These are phyloP conservation scores for Nepenthes mirabilis DNA, from an alignment of 148 eudicot species.

Conservation along the genomic window DNA sequence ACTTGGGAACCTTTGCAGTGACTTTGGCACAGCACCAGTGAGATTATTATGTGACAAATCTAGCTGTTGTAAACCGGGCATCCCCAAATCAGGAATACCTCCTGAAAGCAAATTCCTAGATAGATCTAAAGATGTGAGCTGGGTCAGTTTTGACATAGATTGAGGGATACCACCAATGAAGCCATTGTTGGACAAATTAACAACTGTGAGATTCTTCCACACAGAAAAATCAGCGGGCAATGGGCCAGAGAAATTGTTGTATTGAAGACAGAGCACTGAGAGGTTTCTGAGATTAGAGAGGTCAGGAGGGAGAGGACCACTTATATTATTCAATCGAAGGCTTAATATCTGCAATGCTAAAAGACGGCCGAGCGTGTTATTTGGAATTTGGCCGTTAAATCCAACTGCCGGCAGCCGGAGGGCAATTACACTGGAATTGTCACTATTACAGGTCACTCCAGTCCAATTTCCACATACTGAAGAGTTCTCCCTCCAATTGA, in stretches of 20 bases:
- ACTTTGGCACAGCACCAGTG: slow-evolving; percentile 22
- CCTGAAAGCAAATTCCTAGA: slow-evolving; percentile 34
- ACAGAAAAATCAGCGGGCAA: slow-evolving; percentile 26
- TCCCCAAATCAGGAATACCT: slow-evolving; percentile 27
- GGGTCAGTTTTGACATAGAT: slow-evolving; percentile 31
- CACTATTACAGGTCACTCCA: slow-evolving; percentile 19
- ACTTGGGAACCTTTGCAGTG: slow-evolving; percentile 27
- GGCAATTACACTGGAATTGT: slow-evolving; percentile 10
- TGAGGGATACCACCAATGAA: slow-evolving; percentile 24
- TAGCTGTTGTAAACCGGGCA: slow-evolving; percentile 19
- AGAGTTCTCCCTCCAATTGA: slow-evolving; percentile 12
- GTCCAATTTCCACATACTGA: slow-evolving; percentile 16
- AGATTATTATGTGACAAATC: slow-evolving; percentile 33
- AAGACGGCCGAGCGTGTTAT: slow-evolving; percentile 13
- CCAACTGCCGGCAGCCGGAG: slow-evolving; percentile 23
- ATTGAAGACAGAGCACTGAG: slow-evolving; percentile 14
- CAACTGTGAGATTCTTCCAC: slow-evolving; percentile 21
- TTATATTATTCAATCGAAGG: slow-evolving; percentile 18
- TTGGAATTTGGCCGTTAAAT: slow-evolving; percentile 18
- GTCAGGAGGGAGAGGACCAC: slow-evolving; percentile 18
- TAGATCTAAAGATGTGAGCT: slow-evolving; percentile 22
- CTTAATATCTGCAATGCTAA: slow-evolving; percentile 15
- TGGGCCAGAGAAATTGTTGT: slow-evolving; percentile 18
- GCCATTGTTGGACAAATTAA: slow-evolving; percentile 27
- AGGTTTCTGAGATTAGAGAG: slow-evolving; percentile 11